Percentiles rank a stretch among this genome's conserved stretches.
Evolutionary conservation across 2,329 filamentous ascomycete species (phyloP).

Genomic region (Phaeophleospora eucalypticola): DNA sequence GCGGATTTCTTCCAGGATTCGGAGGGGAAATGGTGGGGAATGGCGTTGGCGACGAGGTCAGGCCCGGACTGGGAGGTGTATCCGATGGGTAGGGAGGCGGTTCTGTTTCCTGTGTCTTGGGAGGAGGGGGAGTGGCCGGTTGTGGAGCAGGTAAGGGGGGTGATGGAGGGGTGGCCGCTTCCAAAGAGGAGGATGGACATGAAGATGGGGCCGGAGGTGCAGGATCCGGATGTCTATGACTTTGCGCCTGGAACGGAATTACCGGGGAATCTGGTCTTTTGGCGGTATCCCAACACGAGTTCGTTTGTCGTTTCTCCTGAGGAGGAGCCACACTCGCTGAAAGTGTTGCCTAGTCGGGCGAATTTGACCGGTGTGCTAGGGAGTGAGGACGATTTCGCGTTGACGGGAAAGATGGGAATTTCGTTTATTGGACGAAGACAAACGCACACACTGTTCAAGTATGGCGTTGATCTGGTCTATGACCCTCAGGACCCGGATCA

Average conservation of each 20-base stretch:
- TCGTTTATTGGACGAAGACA: slow-evolving; percentile 54
- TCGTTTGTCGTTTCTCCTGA: slow-evolving; percentile 45
- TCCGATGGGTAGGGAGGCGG: slow-evolving; percentile 53
- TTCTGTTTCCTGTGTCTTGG: slow-evolving; percentile 50
- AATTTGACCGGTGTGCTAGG: slow-evolving; percentile 47
- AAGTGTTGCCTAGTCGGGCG: slow-evolving; percentile 46
- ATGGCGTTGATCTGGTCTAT: slow-evolving; percentile 46
- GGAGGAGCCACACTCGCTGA: slow-evolving; percentile 42
- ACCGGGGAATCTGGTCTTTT: slow-evolving; percentile 55
- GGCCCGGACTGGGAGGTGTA: slow-evolving; percentile 42
- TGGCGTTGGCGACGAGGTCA: slow-evolving; percentile 45
- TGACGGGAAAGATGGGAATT: slow-evolving; percentile 45
- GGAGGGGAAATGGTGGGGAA: slow-evolving; percentile 51
- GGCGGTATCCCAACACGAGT: slow-evolving; percentile 47
- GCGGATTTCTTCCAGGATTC: slow-evolving; percentile 54
- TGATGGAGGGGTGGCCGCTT: slow-evolving; percentile 42
- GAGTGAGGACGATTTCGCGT: slow-evolving; percentile 43
- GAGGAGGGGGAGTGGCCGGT: slow-evolving; percentile 37
- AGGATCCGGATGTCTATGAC: slow-evolving; percentile 43
- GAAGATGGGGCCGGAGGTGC: slow-evolving; percentile 42
- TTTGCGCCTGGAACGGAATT: slow-evolving; percentile 45
- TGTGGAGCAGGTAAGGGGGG: slow-evolving; percentile 41
- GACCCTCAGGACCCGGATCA: slow-evolving; percentile 37
- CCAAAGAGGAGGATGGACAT: slow-evolving; percentile 35
- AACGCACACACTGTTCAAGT: slow-evolving; percentile 53